Percentiles rank a stretch among this genome's conserved stretches.
phyloP scores from a whole-genome alignment of 148 eudicot genomes.

The Rhododendron mucronatum region DNA sequence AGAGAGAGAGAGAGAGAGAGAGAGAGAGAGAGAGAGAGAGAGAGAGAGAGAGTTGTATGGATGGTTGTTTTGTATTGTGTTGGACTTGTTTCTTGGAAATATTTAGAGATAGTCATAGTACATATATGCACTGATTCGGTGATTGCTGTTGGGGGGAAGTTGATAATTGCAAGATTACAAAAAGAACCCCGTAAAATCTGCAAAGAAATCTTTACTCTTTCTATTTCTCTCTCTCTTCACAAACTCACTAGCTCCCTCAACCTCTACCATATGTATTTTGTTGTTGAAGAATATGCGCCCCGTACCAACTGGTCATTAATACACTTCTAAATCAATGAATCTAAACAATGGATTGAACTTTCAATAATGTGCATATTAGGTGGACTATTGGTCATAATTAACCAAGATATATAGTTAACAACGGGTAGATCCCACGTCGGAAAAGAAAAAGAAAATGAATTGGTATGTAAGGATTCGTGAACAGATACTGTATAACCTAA shows the following conservation, averaged over 20 bases:
- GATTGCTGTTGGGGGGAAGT: conserved; percentile 11
- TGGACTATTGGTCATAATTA: background rate
- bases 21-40: conserved; percentile 9
- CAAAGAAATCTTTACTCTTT: background rate
- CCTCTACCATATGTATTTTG: conserved; percentile 19
- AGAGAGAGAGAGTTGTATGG: background rate
- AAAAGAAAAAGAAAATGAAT: no score
- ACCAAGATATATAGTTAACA: background rate
- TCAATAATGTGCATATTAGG: background rate
- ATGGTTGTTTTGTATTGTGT: conserved; percentile 29
- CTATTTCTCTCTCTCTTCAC: background rate
- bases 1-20: conserved; percentile 12
- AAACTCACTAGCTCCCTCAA: conserved; percentile 25
- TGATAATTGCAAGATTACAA: conserved; percentile 25
- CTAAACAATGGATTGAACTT: background rate
- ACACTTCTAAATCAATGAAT: background rate
- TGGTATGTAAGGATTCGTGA: no score
- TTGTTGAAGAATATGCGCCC: conserved; percentile 19
- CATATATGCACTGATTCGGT: background rate
- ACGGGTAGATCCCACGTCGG: no score
- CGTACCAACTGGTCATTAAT: conserved; percentile 11
- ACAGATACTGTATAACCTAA: no score
- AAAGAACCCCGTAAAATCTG: conserved; percentile 18
- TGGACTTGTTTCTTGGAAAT: conserved; percentile 35
- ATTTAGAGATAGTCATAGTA: conserved; percentile 6